Conservation (phyloP, 2,329 filamentous ascomycete species). For the Calcarisporium arbuscula region DNA sequence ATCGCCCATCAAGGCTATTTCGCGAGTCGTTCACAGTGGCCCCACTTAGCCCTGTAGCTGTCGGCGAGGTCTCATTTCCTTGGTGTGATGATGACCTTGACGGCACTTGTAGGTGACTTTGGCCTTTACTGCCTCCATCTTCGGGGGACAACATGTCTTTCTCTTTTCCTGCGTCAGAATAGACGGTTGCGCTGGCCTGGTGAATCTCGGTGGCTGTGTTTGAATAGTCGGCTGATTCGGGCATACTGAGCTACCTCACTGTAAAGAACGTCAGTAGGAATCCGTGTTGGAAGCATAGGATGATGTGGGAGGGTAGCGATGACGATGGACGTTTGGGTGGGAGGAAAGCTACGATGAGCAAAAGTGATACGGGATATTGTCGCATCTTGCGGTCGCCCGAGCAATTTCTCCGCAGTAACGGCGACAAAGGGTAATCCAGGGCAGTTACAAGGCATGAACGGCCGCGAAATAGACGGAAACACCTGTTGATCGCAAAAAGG, state of each 20-base stretch:
- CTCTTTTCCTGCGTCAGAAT: constrained; percentile 36
- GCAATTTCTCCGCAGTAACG: too few relatives aligned
- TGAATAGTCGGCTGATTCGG: constrained; percentile 21
- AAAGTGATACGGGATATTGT: too few relatives aligned
- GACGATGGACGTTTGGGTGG: too few relatives aligned
- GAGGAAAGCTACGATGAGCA: too few relatives aligned
- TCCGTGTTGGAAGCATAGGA: constrained; percentile 1
- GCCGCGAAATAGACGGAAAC: too few relatives aligned
- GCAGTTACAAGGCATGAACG: too few relatives aligned
- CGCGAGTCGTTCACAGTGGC: constrained; percentile 51
- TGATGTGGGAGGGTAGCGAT: neutral
- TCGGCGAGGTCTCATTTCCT: constrained; percentile 52
- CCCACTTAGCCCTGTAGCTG: constrained; percentile 54
- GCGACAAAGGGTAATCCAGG: too few relatives aligned
- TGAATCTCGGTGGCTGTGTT: constrained; percentile 24
- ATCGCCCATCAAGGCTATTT: constrained; percentile 57
- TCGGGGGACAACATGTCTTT: constrained; percentile 35
- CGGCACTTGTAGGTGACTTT: constrained; percentile 50
- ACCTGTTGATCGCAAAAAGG: neutral
- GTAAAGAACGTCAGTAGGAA: constrained; percentile 14
- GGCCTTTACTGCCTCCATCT: constrained; percentile 43
- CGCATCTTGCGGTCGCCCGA: too few relatives aligned
- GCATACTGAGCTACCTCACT: too few relatives aligned
- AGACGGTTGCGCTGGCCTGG: constrained; percentile 24
- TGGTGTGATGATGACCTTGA: constrained; percentile 56